phyloP scores from a whole-genome alignment of 768 basidiomycete species.

The Tylopilus subfusipes region DNA sequence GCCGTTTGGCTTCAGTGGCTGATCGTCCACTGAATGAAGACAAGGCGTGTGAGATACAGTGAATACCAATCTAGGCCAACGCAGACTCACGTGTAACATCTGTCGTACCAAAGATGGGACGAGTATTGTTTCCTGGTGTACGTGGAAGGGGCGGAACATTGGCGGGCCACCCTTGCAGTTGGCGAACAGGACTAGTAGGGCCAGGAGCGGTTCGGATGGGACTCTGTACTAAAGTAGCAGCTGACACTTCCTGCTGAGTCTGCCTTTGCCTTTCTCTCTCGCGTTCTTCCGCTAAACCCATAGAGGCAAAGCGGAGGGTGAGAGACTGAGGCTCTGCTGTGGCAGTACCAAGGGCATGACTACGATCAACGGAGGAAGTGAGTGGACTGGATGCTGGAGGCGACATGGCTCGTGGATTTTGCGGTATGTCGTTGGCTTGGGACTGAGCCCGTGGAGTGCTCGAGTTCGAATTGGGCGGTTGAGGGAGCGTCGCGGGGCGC shows the following conservation, averaged over 20 bases:
- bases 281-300: constrained; percentile 23
- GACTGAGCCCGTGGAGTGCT: constrained; percentile 1
- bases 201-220: constrained; percentile 6
- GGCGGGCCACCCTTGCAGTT: constrained; percentile 19
- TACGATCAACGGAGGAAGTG: constrained; percentile 5
- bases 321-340: constrained; percentile 22
- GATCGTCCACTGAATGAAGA: background rate
- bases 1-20: constrained; percentile 10
- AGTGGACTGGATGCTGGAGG: constrained; percentile 10
- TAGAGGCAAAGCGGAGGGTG: constrained; percentile 33
- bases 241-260: constrained; percentile 4
- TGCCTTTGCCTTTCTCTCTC: constrained; percentile 16
- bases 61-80: background rate
- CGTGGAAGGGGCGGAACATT: constrained; percentile 32
- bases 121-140: constrained; percentile 15
- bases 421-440: background rate
- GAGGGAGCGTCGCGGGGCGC: constrained; percentile 26
- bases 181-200: constrained; percentile 15
- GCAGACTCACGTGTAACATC: constrained; percentile 13
- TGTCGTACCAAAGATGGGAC: constrained; percentile 12
- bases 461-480: constrained; percentile 9
- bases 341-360: constrained; percentile 1
- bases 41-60: constrained; percentile 5
- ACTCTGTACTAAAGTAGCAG: constrained; percentile 8
- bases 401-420: constrained; percentile 8